Conservation (phyloP, 495 filamentous ascomycete species). For the Neohortaea acidophila region DNA sequence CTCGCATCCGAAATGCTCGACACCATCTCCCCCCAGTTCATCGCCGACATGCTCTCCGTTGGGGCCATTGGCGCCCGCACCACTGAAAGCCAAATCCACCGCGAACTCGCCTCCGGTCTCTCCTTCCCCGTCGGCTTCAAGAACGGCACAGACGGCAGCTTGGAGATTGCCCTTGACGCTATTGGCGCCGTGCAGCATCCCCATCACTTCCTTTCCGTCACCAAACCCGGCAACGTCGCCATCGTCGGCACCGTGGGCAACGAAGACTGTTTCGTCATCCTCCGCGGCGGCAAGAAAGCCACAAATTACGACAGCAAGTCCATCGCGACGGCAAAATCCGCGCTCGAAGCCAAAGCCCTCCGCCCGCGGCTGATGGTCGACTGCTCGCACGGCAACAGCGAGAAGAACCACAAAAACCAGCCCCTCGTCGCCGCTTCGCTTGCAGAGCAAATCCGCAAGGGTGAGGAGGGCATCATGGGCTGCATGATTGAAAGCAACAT, state of each 20-base stretch:
- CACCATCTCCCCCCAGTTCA: slow-evolving; percentile 94
- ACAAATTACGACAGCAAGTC: slow-evolving; percentile 86
- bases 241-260: slow-evolving; percentile 94
- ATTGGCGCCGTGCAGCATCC: slow-evolving; percentile 86
- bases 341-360: slow-evolving; percentile 49
- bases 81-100: slow-evolving; percentile 88
- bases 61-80: slow-evolving; percentile 92
- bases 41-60: slow-evolving; percentile 83
- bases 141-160: slow-evolving; percentile 90
- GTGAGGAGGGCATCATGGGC: slow-evolving; percentile 83
- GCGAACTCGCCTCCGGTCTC: slow-evolving; percentile 83
- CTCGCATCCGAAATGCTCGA: slow-evolving; percentile 97
- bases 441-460: slow-evolving; percentile 67
- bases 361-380: slow-evolving; percentile 84
- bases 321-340: slow-evolving; percentile 59
- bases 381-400: slow-evolving; percentile 91
- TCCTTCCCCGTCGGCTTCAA: slow-evolving; percentile 99
- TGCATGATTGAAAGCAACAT: slow-evolving; percentile 99
- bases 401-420: slow-evolving; percentile 94
- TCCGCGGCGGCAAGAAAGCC: slow-evolving; percentile 82
- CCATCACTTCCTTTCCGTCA: slow-evolving; percentile 97
- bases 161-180: slow-evolving; percentile 87
- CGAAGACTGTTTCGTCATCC: slow-evolving; percentile 95
- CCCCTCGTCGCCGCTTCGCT: slow-evolving; percentile 78
- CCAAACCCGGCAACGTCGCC: slow-evolving; percentile 89